Evolutionary conservation across 2,329 filamentous ascomycete genomes (phyloP).

Genomic region (Dothistroma septosporum): DNA sequence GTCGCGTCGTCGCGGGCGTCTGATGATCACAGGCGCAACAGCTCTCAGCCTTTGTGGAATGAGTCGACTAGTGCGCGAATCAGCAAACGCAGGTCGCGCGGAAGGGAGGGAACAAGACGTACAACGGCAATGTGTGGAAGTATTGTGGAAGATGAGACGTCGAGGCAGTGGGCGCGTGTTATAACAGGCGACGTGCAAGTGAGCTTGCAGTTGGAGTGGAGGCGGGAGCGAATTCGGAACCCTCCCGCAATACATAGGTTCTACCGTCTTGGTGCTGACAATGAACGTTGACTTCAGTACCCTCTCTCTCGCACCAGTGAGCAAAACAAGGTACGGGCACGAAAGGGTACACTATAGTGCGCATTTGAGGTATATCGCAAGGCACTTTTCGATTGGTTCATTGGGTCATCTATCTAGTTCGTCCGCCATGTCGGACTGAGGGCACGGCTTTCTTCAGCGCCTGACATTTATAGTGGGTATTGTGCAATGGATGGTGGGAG

Average conservation of each 20-base stretch:
- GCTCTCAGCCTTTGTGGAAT: conserved; percentile 14
- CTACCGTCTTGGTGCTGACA: background rate
- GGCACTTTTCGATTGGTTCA: background rate
- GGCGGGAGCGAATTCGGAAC: background rate
- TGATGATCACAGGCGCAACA: conserved; percentile 17
- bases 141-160: background rate
- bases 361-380: background rate
- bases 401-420: conserved; percentile 23
- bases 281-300: too few species aligned
- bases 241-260: background rate
- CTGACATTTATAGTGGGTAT: conserved; percentile 16
- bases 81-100: conserved; percentile 17
- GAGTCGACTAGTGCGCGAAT: conserved; percentile 2
- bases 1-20: conserved; percentile 10
- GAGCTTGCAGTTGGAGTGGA: background rate
- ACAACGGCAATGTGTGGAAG: background rate
- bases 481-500: conserved; percentile 19
- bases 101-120: background rate
- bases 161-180: background rate
- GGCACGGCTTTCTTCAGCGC: conserved; percentile 8
- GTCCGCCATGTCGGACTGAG: conserved; percentile 12
- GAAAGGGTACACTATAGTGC: background rate
- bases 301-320: too few species aligned
- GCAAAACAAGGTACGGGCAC: background rate
- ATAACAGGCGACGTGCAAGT: background rate